A percentile compares a stretch with the other conserved stretches of the same genome.
phyloP scores from a whole-genome alignment of 2,329 filamentous ascomycete genomes.

The Parastagonospora avenae region DNA sequence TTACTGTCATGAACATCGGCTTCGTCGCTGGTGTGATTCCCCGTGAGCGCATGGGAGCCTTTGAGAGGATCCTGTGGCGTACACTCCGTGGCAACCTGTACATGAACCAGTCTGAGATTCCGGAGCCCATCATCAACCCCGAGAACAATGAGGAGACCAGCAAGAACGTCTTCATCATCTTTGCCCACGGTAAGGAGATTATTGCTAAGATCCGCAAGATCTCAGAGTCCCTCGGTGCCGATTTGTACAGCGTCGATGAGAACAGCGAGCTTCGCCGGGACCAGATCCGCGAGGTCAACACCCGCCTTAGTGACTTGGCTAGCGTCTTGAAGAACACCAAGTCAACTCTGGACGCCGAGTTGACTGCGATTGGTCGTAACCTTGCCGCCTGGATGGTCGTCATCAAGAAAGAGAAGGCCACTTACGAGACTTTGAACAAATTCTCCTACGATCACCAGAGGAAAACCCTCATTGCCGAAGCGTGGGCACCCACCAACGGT shows the following conservation, averaged over 20 bases:
- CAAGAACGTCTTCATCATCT: conserved; percentile 99
- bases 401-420: conserved; percentile 96
- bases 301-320: conserved; percentile 83
- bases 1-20: conserved; percentile 98
- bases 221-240: conserved; percentile 93
- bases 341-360: conserved; percentile 87
- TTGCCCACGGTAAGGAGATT: conserved; percentile 97
- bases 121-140: conserved; percentile 89
- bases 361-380: conserved; percentile 90
- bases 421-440: conserved; percentile 92
- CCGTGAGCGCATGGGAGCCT: conserved; percentile 88
- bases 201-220: conserved; percentile 99
- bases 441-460: conserved; percentile 96
- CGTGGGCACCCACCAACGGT: conserved; percentile 94
- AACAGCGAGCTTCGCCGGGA: conserved; percentile 94
- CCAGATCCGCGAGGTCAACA: conserved; percentile 97
- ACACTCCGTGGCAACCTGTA: conserved; percentile 97
- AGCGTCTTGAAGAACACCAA: conserved; percentile 96
- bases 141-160: conserved; percentile 87
- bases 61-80: conserved; percentile 97
- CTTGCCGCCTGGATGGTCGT: conserved; percentile 97
- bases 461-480: conserved; percentile 96
- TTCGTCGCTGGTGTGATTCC: conserved; percentile 97
- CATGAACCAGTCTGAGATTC: conserved; percentile 99
- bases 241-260: conserved; percentile 96